Evolutionary conservation across 2,329 filamentous ascomycete species (phyloP).

Genomic region (Phyllosticta ampelicida): DNA sequence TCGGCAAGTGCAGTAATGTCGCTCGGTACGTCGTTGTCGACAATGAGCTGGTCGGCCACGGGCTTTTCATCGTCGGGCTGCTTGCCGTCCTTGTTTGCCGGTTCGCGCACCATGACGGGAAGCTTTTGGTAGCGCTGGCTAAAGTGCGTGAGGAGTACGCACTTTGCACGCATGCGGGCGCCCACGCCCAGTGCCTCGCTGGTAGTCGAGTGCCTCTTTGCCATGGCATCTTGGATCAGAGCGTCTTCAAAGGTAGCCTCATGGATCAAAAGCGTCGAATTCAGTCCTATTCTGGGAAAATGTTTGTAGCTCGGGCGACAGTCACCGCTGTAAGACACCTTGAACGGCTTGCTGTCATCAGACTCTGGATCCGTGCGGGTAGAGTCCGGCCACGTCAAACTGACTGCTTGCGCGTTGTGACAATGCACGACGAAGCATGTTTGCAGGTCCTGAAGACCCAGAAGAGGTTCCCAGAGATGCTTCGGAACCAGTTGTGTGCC

Average conservation of each 20-base stretch:
- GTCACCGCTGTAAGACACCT: constrained; percentile 88
- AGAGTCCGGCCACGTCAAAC: constrained; percentile 56
- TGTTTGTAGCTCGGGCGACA: constrained; percentile 59
- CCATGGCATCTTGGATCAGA: constrained; percentile 61
- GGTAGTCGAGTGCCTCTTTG: constrained; percentile 86
- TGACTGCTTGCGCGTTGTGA: constrained; percentile 62
- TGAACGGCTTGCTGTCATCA: constrained; percentile 42
- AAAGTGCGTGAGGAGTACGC: constrained; percentile 86
- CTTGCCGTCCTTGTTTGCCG: constrained; percentile 19
- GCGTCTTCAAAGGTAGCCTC: constrained; percentile 95
- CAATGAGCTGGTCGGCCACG: constrained; percentile 9
- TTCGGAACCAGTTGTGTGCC: neutral
- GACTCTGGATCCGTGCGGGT: constrained; percentile 27
- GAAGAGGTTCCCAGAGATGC: constrained; percentile 33
- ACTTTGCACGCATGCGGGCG: constrained; percentile 63
- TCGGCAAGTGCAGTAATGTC: neutral
- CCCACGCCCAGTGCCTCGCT: constrained; percentile 74
- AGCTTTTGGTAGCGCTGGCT: constrained; percentile 84
- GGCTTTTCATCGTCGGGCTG: constrained; percentile 12
- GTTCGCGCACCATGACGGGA: constrained; percentile 39
- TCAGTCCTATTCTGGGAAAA: constrained; percentile 61
- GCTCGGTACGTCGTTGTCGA: neutral
- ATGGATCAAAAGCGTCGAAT: constrained; percentile 78
- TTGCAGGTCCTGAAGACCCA: constrained; percentile 56
- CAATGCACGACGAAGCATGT: constrained; percentile 68